phyloP scores from a whole-genome alignment of 2,329 filamentous ascomycete genomes.

The Hypoxylon sp. region DNA sequence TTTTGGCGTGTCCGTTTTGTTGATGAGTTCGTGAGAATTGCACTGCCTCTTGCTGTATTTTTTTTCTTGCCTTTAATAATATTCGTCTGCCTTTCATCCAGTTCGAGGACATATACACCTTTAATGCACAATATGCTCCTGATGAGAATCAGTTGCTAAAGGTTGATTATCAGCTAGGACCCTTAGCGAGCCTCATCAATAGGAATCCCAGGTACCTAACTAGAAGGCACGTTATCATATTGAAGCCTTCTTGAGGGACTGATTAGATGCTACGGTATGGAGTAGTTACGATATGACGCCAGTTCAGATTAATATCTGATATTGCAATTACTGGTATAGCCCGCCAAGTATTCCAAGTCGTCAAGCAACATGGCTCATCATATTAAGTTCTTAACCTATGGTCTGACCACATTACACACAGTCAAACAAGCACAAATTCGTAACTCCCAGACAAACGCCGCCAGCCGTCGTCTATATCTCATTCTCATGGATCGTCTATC shows the following conservation, averaged over 20 bases:
- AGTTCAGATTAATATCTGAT: not conserved
- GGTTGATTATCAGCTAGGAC: not conserved
- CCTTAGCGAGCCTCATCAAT: not conserved
- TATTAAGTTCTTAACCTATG: constrained; percentile 15
- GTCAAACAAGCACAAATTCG: constrained; percentile 17
- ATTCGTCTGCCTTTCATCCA: not conserved
- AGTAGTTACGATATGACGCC: too few relatives aligned
- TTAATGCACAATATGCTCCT: not conserved
- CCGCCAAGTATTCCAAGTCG: not conserved
- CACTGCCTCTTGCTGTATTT: not conserved
- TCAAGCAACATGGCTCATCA: constrained; percentile 30
- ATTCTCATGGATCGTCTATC: constrained; percentile 20
- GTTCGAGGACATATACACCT: not conserved
- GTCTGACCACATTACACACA: not conserved
- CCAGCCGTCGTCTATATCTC: constrained; percentile 1
- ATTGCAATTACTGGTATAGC: not conserved
- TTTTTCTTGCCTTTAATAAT: not conserved
- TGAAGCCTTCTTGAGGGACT: not conserved
- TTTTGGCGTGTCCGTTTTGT: not conserved
- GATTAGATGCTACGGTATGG: not conserved
- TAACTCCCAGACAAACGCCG: constrained; percentile 21
- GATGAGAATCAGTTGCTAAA: not conserved
- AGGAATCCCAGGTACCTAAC: not conserved
- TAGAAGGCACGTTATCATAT: not conserved
- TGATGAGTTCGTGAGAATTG: not conserved